phyloP scores from a whole-genome alignment of 257 asterid species.

The Forsythia suspensa region DNA sequence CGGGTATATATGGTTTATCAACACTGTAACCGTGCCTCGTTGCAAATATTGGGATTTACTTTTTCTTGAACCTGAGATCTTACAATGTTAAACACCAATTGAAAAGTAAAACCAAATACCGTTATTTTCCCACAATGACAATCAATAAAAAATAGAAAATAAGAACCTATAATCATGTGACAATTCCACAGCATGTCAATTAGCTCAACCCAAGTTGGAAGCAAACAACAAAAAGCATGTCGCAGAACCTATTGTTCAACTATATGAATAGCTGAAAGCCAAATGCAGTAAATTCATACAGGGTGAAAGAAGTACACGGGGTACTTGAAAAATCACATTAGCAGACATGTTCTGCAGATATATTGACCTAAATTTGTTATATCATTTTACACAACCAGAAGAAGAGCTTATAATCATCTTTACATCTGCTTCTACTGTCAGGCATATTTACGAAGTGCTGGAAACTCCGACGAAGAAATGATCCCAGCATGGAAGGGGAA shows the following conservation, averaged over 20 bases:
- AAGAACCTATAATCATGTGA: background rate
- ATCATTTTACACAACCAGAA: constrained; percentile 30
- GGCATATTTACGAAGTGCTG: constrained; percentile 20
- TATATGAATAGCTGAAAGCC: background rate
- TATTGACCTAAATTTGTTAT: constrained; percentile 4
- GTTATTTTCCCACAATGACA: no score
- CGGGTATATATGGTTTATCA: no score
- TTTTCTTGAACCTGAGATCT: no score
- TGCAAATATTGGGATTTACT: no score
- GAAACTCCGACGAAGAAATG: constrained; percentile 2
- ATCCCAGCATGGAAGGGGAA: constrained; percentile 16
- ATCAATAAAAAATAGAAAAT: background rate
- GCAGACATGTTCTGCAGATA: constrained; percentile 15
- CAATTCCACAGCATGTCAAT: background rate
- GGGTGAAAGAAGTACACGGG: background rate
- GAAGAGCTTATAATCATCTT: constrained; percentile 11
- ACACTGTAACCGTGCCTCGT: no score
- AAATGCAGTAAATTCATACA: background rate
- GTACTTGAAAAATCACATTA: background rate
- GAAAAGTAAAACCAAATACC: background rate
- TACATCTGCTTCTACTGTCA: constrained; percentile 24
- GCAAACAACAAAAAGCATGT: background rate
- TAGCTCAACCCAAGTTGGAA: background rate
- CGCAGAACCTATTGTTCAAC: background rate
- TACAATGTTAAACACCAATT: no score